Evolutionary conservation across 805 yeast species (phyloP), one percentile per base, ranked within the genome.

Genomic region (Millerago galiae): DNA sequence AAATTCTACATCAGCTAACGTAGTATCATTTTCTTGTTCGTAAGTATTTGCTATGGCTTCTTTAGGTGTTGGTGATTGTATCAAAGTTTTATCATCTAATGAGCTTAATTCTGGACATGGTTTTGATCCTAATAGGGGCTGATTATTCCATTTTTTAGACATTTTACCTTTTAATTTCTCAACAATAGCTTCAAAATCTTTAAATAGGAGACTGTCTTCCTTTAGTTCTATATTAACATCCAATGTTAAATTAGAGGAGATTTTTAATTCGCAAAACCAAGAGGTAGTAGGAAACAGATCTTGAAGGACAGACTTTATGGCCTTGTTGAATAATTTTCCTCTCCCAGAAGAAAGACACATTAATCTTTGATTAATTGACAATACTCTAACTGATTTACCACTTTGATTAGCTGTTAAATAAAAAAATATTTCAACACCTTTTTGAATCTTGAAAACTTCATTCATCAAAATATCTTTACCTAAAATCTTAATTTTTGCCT

Each of bases 151-250:
- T 12, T 13, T 15, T 15, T 25, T 30, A 11, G 12, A 12, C 14
- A 14, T 5, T 17, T 34, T 4, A 26, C 13, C 29, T 9, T 14
- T 13, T 13, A 30, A 15, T 5, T 11, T 6, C 8, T 31, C 42
- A 4, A 65, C 25, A 7, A 65, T 16, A 0, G 12, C 13, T 1
- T 51, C 55, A 15, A 55, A 50, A 17, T 55, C 49, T 12, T 43
- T 45, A 0, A 71, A 40, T 43, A 71, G 29, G 4, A 69, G 54
- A 50, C 70, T 73, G 29, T 65, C 62, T 42, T 71, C 71, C 40
- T 61, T 66, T 3, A 75, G 75, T 43, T 71, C 75, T 24, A 71
- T 61, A 44, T 70, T 71, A 1, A 69, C 51, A 56, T 71, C 75
- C 3, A 55, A 14, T n/a, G 34, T 25, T 5, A 29, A 21, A 50